These are phyloP conservation scores for Silene conica DNA, from an alignment of 148 eudicot genomes.

Conservation along the genomic window DNA sequence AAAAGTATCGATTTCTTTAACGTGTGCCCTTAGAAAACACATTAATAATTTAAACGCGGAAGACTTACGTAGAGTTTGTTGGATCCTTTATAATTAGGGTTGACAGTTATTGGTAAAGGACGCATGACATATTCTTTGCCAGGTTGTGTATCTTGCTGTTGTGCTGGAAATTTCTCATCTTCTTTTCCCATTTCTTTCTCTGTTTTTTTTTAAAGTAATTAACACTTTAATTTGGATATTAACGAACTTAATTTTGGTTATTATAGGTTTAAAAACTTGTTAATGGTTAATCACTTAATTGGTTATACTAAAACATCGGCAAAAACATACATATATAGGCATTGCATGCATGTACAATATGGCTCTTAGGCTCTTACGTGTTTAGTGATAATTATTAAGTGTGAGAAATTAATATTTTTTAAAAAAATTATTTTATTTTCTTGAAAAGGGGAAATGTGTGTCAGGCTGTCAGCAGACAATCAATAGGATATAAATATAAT, in stretches of 20 bases:
- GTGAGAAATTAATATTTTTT: not conserved
- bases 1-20: too few relatives aligned
- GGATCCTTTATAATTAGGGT: slow-evolving; percentile 26
- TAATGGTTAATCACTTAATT: too few relatives aligned
- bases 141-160: slow-evolving; percentile 22
- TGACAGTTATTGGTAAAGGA: slow-evolving; percentile 18
- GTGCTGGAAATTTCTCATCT: slow-evolving; percentile 21
- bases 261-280: not conserved
- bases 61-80: too few relatives aligned
- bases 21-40: too few relatives aligned
- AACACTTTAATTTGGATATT: not conserved
- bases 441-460: too few relatives aligned
- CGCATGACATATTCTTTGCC: slow-evolving; percentile 20
- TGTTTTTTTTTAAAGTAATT: not conserved
- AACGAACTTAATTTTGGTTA: not conserved
- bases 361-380: not conserved
- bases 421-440: too few relatives aligned
- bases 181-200: not conserved
- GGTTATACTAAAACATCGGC: not conserved
- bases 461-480: too few relatives aligned
- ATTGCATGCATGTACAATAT: not conserved
- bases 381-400: not conserved
- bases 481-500: too few relatives aligned
- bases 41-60: too few relatives aligned
- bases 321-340: not conserved